phyloP scores from a whole-genome alignment of 108 stramenopile genomes.

The Conticribra weissflogii region DNA sequence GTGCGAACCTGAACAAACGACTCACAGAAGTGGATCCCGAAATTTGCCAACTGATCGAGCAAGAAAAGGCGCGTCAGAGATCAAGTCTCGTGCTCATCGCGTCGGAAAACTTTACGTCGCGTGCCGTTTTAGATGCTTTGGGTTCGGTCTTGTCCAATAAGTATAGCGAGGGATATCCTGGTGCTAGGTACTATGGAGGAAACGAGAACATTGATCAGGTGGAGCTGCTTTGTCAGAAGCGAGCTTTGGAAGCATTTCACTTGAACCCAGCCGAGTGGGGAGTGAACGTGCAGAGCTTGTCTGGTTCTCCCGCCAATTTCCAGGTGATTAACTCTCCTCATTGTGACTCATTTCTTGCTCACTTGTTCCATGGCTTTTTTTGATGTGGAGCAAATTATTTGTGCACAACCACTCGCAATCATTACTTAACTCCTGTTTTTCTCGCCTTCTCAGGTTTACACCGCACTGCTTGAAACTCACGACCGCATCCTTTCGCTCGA shows the following conservation, averaged over 20 bases:
- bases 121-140: constrained; percentile 95
- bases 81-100: constrained; percentile 93
- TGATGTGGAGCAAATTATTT: too few relatives aligned
- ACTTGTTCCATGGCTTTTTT: too few relatives aligned
- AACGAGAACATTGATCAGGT: constrained; percentile 98
- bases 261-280: constrained; percentile 94
- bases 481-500: constrained; percentile 99
- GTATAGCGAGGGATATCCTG: constrained; percentile 95
- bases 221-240: constrained; percentile 95
- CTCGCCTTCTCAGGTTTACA: constrained; percentile 85
- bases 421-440: not conserved
- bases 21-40: constrained; percentile 94
- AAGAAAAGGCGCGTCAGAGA: constrained; percentile 93
- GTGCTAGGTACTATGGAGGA: constrained; percentile 95
- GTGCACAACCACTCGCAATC: not conserved
- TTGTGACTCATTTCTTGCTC: too few relatives aligned
- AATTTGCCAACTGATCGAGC: constrained; percentile 89
- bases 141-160: constrained; percentile 98
- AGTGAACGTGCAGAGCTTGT: constrained; percentile 94
- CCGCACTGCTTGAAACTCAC: constrained; percentile 97
- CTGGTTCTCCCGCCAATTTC: constrained; percentile 99
- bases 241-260: constrained; percentile 95
- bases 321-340: constrained; percentile 84
- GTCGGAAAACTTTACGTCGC: constrained; percentile 95
- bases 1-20: constrained; percentile 77